phyloP scores from a whole-genome alignment of 1,284 basidiomycete genomes.

The Apiotrichum montevideense region DNA sequence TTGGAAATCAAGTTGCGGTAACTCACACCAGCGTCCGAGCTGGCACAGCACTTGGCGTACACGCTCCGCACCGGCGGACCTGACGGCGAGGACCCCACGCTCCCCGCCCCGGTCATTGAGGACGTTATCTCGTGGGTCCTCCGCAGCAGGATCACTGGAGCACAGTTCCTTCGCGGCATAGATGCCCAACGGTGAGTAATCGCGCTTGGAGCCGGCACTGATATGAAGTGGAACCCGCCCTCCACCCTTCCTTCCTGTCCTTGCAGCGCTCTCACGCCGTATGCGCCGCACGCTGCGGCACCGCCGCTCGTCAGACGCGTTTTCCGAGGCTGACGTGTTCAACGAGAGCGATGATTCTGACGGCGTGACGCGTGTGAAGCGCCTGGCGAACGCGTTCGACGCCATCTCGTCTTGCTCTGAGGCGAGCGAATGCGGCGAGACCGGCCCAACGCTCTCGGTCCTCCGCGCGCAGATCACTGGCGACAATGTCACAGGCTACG shows the following conservation, averaged over 20 bases:
- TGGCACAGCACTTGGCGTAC: slow-evolving; percentile 31
- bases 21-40: slow-evolving; percentile 22
- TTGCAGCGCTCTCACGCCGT: slow-evolving; percentile 31
- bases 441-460: slow-evolving; percentile 8
- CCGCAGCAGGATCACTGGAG: slow-evolving; percentile 32
- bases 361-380: slow-evolving; percentile 29
- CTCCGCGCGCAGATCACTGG: slow-evolving; percentile 31
- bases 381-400: slow-evolving; percentile 36
- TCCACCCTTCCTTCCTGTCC: slow-evolving; percentile 39
- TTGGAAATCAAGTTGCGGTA: not conserved
- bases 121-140: slow-evolving; percentile 42
- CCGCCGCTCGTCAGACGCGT: slow-evolving; percentile 17
- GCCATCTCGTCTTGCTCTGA: slow-evolving; percentile 27
- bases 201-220: too few species aligned
- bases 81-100: slow-evolving; percentile 29
- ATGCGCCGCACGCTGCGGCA: slow-evolving; percentile 24
- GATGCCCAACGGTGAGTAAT: slow-evolving; percentile 25
- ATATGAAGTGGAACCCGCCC: slow-evolving; percentile 19
- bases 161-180: slow-evolving; percentile 27
- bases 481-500: slow-evolving; percentile 24
- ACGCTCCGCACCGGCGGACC: slow-evolving; percentile 36
- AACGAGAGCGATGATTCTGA: slow-evolving; percentile 13
- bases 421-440: slow-evolving; percentile 18
- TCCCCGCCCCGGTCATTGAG: slow-evolving; percentile 35
- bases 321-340: slow-evolving; percentile 28